Conservation (phyloP, 495 filamentous ascomycete genomes). For the Penicillium riverlandense region DNA sequence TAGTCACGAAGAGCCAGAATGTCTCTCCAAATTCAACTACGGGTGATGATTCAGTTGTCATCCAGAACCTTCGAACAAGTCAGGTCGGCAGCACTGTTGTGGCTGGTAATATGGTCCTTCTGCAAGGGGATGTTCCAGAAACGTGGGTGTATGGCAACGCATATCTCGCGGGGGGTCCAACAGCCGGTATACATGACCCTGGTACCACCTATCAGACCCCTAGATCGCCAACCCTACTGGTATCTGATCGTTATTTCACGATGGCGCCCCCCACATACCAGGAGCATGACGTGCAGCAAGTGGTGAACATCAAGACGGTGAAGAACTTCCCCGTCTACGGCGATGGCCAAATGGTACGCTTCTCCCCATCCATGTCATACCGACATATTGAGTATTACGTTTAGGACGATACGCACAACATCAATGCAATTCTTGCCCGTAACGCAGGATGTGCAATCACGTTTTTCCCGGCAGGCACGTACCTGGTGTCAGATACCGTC, state of each 20-base stretch:
- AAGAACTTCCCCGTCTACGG: constrained; percentile 7
- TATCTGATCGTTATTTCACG: constrained; percentile 18
- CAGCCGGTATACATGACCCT: constrained; percentile 18
- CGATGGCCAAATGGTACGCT: constrained; percentile 6
- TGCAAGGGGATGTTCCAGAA: constrained; percentile 5
- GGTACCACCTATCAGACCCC: constrained; percentile 11
- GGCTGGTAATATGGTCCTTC: constrained; percentile 29
- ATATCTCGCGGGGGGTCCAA: not conserved
- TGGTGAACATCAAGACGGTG: constrained; percentile 10
- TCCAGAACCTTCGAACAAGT: constrained; percentile 22
- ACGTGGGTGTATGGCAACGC: constrained; percentile 32
- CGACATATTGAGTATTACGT: too few species aligned
- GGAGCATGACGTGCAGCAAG: constrained; percentile 24
- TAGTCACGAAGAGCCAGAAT: constrained; percentile 17
- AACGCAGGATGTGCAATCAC: constrained; percentile 29
- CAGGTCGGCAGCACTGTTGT: constrained; percentile 26
- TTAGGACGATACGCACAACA: constrained; percentile 3
- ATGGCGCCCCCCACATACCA: constrained; percentile 38
- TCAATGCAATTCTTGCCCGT: constrained; percentile 39
- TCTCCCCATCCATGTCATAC: too few species aligned
- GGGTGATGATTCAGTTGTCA: constrained; percentile 7
- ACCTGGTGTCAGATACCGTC: constrained; percentile 46
- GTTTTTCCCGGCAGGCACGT: constrained; percentile 52
- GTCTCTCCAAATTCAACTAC: too few species aligned
- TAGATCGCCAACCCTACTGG: constrained; percentile 13